Evolutionary conservation across 176 grass and related monocot genomes (phyloP), one percentile per base, ranked within the genome.

Genomic region (Tillandsia fasciculata): DNA sequence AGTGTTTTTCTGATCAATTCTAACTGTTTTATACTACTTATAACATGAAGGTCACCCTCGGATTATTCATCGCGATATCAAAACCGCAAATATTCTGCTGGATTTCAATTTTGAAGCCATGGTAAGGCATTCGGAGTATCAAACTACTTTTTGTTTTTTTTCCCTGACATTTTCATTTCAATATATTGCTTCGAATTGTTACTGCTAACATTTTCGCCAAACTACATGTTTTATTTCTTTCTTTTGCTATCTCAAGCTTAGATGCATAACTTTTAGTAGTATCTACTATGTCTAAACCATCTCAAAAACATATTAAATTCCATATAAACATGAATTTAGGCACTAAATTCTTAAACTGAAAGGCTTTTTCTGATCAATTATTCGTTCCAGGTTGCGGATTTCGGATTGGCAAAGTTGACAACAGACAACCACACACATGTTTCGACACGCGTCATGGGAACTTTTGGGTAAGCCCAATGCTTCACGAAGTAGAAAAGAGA

Each of bases 51-150:
- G 84, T 68, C 64, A 88, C 48, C 88, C 86, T 1, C 50, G 64
- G 52, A 91, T 91, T 47, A 91, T 91, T 76, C 88, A 91, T 18
- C 88, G 88, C 7, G 88, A 91, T 53, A 78, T 91, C 75, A 91
- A 91, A 26, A 82, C 84, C 0, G 71, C 88, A 10, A 91, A 91
- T 72, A 91, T 91, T 53, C 88, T 91, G 64, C 72, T 91, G 15
- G 88, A 91, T 63, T 12, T 57, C 22, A 87, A 87, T 52, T 91
- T 85, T 76, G 88, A 87, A 52, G 88, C 84, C 1, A 87, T 85
- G 88, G 88, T 90, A 75, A 52, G 58, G 14, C 13, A 10, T n/a
- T 18, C 52, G 29, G 47, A 23, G 69, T 48, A 75, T 54, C 13
- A 11, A 50, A 22, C 17, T 42, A 20, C 9, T 26, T n/a, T n/a